Conservation (phyloP, 225 moss, liverwort and hornwort species). For the Antitrichia curtipendula region DNA sequence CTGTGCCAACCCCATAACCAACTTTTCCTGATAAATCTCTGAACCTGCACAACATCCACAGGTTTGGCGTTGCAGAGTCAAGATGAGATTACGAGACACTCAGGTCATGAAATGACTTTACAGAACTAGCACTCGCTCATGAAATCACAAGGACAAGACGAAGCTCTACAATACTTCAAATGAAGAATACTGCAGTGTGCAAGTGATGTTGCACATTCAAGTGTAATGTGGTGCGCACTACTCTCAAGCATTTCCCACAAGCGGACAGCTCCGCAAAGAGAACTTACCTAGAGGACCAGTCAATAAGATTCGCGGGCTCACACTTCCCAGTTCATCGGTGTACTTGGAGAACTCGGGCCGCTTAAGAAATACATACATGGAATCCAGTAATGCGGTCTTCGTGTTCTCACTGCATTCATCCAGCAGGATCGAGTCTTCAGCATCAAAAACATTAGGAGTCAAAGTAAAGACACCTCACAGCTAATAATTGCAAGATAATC, state of each 20-base stretch:
- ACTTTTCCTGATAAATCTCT: constrained; percentile 78
- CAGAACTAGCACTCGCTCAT: neutral
- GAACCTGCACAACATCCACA: constrained; percentile 36
- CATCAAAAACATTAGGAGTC: neutral
- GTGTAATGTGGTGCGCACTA: neutral
- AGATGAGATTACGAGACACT: neutral
- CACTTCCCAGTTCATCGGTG: constrained; percentile 70
- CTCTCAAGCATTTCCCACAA: neutral
- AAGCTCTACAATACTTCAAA: neutral
- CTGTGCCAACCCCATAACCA: constrained; percentile 81
- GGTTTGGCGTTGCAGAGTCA: neutral
- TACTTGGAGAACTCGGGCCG: constrained; percentile 76
- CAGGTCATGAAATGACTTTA: neutral
- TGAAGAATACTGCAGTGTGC: neutral
- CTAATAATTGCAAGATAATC: neutral
- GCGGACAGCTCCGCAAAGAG: neutral
- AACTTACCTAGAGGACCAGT: constrained; percentile 72
- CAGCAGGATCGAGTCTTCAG: neutral
- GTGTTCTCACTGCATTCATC: constrained; percentile 63
- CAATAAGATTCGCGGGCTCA: constrained; percentile 82
- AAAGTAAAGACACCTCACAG: neutral
- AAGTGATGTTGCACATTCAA: neutral
- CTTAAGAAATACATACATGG: constrained; percentile 89
- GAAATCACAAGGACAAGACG: neutral
- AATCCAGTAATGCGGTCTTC: constrained; percentile 76